Evolutionary conservation across 768 basidiomycete genomes (phyloP).

Genomic region (Chiua virens): DNA sequence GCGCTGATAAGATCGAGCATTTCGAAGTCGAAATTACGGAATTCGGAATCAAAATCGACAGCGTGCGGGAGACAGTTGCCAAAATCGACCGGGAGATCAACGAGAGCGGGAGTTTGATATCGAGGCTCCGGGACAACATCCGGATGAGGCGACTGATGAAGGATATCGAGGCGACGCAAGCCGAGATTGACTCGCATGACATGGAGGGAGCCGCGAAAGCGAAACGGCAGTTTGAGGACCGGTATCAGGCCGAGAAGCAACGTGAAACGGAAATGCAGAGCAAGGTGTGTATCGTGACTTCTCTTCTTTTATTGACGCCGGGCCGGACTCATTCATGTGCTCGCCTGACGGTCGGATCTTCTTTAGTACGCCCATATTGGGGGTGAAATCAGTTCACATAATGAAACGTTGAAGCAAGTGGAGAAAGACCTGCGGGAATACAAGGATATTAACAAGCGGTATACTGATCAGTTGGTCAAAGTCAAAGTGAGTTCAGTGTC

Average conservation of each 20-base stretch:
- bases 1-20: conserved; percentile 50
- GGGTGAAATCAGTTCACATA: conserved; percentile 78
- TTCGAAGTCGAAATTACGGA: conserved; percentile 47
- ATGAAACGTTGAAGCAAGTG: conserved; percentile 61
- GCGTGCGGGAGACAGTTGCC: conserved; percentile 44
- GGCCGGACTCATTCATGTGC: background rate
- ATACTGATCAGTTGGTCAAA: conserved; percentile 88
- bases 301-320: conserved; percentile 3
- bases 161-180: conserved; percentile 66
- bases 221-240: conserved; percentile 78
- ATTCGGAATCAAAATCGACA: conserved; percentile 40
- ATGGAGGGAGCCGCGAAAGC: conserved; percentile 86
- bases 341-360: background rate
- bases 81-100: conserved; percentile 77
- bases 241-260: conserved; percentile 69
- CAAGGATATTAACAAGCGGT: conserved; percentile 81
- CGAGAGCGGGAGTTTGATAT: conserved; percentile 65
- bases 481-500: conserved; percentile 68
- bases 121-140: conserved; percentile 81
- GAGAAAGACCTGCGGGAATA: conserved; percentile 80
- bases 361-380: conserved; percentile 73
- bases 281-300: conserved; percentile 44
- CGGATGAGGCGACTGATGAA: conserved; percentile 66
- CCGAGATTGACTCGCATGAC: conserved; percentile 72
- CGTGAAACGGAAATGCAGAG: conserved; percentile 71